Conservation (phyloP, 2,329 filamentous ascomycete genomes). For the Dothistroma septosporum region DNA sequence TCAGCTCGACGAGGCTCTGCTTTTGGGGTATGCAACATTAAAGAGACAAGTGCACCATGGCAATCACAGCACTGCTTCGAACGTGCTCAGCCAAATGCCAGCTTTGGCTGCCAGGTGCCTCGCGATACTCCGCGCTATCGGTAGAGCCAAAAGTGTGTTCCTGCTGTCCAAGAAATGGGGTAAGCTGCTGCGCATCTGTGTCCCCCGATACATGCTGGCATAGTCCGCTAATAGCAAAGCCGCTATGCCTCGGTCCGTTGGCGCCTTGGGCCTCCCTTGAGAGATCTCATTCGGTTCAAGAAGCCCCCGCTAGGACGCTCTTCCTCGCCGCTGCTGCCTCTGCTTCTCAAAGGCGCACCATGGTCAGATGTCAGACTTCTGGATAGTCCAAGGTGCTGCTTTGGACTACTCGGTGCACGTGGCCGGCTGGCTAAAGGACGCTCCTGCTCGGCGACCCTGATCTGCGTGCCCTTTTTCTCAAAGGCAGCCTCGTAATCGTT, state of each 20-base stretch:
- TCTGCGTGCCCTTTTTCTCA: constrained; percentile 59
- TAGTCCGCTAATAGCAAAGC: background rate
- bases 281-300: constrained; percentile 73
- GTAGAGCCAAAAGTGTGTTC: background rate
- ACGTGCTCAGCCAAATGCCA: background rate
- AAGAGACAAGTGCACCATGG: background rate
- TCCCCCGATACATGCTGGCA: constrained; percentile 4
- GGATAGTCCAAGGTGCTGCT: constrained; percentile 26
- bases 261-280: constrained; percentile 64
- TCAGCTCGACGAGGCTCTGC: background rate
- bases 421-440: constrained; percentile 15
- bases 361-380: constrained; percentile 21
- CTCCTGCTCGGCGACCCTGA: constrained; percentile 50
- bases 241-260: constrained; percentile 32
- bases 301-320: constrained; percentile 51
- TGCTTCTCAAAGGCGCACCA: constrained; percentile 25
- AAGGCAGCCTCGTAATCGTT: constrained; percentile 66
- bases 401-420: constrained; percentile 57
- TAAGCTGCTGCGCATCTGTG: background rate
- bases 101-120: background rate
- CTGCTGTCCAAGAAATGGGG: background rate
- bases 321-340: constrained; percentile 41
- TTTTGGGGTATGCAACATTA: constrained; percentile 7
- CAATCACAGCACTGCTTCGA: background rate
- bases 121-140: background rate